Base-by-base conservation (phyloP, 306 rosid species). In the Glycine soja region DNA sequence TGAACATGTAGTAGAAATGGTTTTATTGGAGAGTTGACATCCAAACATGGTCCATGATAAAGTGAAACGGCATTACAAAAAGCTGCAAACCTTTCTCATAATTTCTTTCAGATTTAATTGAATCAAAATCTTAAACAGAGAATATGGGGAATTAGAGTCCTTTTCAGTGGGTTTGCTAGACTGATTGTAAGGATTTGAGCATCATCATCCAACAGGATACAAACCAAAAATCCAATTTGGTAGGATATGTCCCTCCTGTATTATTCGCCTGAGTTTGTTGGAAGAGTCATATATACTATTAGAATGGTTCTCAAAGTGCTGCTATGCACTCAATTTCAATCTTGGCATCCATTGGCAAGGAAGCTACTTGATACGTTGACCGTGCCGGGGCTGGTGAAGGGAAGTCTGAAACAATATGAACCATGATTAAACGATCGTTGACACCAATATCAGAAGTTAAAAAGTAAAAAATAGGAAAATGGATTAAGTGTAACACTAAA, bases 321-420 rank as follows among this genome's bases (percentile, higher is more conserved):
- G 97, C 99, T 52, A 95, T 88, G 84, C 97, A 95, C 89, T 95
- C 99, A 10, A 95, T 91, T 87, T 95, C 99, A 62, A 95, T 92
- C 94, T 90, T 95, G 18, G 98, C 99, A 74, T 91, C 95, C 88
- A 93, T 75, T 4, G 99, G 99, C 86, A 95, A 88, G 10, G 92
- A 93, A 3, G 98, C 99, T 58, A 93, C 99, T 82, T 93, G 94
- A 85, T 87, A 95, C 0, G 97, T 95, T 19, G 99, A 81, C 8
- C 99, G 97, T 36, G 99, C 98, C 0, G 99, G 99, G 13, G 97
- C 89, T 6, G 97, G 95, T 2, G 93, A 85, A 50, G 93, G 84
- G 67, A 95, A 95, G 77, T 90, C 97, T 93, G 88, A 82, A 79
- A 72, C 32, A 77, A 80, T 79, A 72, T 51, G 43, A 80, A 74